These are phyloP conservation scores for Hypomyces perniciosus DNA, from an alignment of 2,329 filamentous ascomycete genomes.

Conservation along the genomic window DNA sequence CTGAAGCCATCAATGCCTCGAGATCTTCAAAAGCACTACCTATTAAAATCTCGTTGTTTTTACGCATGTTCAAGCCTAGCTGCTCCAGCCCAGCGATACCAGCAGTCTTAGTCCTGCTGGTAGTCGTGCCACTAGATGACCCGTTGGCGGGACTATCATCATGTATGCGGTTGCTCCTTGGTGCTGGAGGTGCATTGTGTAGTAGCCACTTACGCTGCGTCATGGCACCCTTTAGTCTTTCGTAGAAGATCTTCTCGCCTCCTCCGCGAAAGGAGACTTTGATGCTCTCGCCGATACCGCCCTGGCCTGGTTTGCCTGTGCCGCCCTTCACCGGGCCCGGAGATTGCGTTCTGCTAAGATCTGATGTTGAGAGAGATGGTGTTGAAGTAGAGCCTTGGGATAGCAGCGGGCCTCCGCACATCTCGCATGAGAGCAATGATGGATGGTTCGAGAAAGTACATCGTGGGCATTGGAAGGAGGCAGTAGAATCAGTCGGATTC, in stretches of 20 bases:
- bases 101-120: constrained; percentile 53
- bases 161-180: constrained; percentile 46
- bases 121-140: constrained; percentile 20
- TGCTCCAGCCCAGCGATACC: constrained; percentile 92
- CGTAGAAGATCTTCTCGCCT: constrained; percentile 84
- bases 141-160: constrained; percentile 31
- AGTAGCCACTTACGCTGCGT: constrained; percentile 94
- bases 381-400: constrained; percentile 39
- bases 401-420: constrained; percentile 74
- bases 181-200: constrained; percentile 81
- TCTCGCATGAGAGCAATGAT: constrained; percentile 78
- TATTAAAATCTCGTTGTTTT: constrained; percentile 90
- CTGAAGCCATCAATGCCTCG: constrained; percentile 93
- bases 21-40: constrained; percentile 93
- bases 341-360: constrained; percentile 56
- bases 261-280: constrained; percentile 89
- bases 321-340: constrained; percentile 63
- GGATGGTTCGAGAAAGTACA: constrained; percentile 95
- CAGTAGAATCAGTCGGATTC: constrained; percentile 14
- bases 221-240: constrained; percentile 79
- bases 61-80: constrained; percentile 73
- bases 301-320: constrained; percentile 22
- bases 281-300: constrained; percentile 60
- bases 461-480: constrained; percentile 64
- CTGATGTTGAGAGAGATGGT: constrained; percentile 31